Percentiles rank a stretch among this genome's conserved stretches.
Evolutionary conservation across 1,284 basidiomycete species (phyloP).

Genomic region (Wallemia ichthyophaga): DNA sequence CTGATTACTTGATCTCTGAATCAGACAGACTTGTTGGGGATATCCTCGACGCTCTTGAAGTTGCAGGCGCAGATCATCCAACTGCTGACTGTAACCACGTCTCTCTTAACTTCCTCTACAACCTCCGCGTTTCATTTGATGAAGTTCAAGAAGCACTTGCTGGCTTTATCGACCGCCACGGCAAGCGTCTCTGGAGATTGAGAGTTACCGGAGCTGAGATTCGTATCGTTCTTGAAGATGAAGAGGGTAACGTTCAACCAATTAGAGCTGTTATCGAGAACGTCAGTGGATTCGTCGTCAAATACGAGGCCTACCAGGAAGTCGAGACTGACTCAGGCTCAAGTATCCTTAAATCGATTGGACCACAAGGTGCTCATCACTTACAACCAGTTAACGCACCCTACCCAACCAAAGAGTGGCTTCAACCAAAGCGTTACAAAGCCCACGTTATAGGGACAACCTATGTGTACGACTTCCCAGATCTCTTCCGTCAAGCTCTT

Average conservation of each 20-base stretch:
- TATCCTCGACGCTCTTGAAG: constrained; percentile 77
- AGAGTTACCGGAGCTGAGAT: constrained; percentile 96
- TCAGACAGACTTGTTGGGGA: constrained; percentile 86
- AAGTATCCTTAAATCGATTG: constrained; percentile 80
- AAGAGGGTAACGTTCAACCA: constrained; percentile 68
- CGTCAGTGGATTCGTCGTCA: constrained; percentile 93
- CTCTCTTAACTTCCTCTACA: constrained; percentile 95
- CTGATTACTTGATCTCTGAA: constrained; percentile 91
- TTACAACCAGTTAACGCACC: constrained; percentile 69
- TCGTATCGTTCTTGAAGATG: constrained; percentile 72
- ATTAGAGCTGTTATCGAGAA: constrained; percentile 96
- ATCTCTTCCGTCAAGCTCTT: constrained; percentile 85
- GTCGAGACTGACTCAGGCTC: constrained; percentile 82
- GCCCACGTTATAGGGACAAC: constrained; percentile 97
- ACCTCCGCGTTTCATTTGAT: constrained; percentile 75
- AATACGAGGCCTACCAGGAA: constrained; percentile 97
- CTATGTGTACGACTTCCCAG: constrained; percentile 96
- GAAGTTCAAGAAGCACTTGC: constrained; percentile 84
- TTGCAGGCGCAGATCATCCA: constrained; percentile 55
- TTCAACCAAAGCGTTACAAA: constrained; percentile 95
- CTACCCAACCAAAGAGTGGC: constrained; percentile 91
- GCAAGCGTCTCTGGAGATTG: constrained; percentile 87
- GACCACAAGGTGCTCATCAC: constrained; percentile 62
- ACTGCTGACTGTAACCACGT: constrained; percentile 88
- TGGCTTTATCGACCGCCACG: constrained; percentile 93